These are phyloP conservation scores for Kingdonia uniflora DNA, from an alignment of 164 flowering plant species.

Conservation along the genomic window DNA sequence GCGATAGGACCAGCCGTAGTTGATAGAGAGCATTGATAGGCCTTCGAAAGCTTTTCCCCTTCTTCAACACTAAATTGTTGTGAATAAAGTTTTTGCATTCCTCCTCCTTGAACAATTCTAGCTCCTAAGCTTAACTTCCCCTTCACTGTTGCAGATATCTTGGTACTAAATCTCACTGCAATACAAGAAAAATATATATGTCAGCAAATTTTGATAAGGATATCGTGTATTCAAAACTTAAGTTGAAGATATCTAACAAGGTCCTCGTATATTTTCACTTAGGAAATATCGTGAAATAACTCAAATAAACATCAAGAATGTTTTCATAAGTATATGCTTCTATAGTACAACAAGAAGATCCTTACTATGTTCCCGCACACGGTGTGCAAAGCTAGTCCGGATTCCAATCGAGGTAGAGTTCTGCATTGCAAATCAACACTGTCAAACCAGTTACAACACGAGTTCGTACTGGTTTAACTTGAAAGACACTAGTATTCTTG, in stretches of 20 bases:
- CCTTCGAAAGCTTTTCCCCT: slow-evolving; percentile 37
- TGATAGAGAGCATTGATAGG: slow-evolving; percentile 39
- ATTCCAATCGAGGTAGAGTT: not conserved
- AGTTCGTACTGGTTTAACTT: not conserved
- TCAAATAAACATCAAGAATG: no score
- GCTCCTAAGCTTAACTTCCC: slow-evolving; percentile 42
- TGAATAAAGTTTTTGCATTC: slow-evolving; percentile 29
- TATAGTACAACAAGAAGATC: no score
- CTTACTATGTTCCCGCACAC: slow-evolving; percentile 50
- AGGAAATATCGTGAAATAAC: no score
- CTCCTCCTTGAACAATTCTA: slow-evolving; percentile 32
- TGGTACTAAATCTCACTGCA: slow-evolving; percentile 38
- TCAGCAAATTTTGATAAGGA: no score
- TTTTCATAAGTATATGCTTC: no score
- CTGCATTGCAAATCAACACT: slow-evolving; percentile 6
- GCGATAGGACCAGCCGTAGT: slow-evolving; percentile 55
- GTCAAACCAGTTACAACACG: not conserved
- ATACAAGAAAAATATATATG: no score
- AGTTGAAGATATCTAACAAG: no score
- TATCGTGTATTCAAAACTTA: no score
- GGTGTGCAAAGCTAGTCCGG: slow-evolving; percentile 14
- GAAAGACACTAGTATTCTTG: not conserved
- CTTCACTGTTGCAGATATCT: slow-evolving; percentile 34
- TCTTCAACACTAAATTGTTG: slow-evolving; percentile 22
- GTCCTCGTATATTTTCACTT: no score